A percentile compares a stretch with the other conserved stretches of the same genome.
Conservation (phyloP, 768 basidiomycete genomes). For the Pleurotus pulmonarius region DNA sequence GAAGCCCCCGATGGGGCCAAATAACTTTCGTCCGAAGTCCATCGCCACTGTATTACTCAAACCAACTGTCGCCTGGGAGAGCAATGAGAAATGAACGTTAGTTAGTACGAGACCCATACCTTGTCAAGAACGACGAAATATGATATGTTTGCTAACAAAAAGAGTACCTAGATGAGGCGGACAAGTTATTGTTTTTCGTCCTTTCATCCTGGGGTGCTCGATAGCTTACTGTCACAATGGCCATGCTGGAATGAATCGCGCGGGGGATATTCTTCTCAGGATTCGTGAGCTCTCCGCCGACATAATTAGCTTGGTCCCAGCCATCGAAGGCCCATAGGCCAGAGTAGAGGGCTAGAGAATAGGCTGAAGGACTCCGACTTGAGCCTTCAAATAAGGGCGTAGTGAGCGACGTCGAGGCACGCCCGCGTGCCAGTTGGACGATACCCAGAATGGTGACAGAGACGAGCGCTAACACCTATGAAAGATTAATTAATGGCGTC, state of each 20-base stretch:
- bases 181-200: slow-evolving; percentile 5
- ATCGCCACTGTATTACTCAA: slow-evolving; percentile 83
- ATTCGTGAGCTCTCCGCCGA: slow-evolving; percentile 83
- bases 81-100: background rate
- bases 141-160: slow-evolving; percentile 78
- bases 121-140: slow-evolving; percentile 94
- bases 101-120: slow-evolving; percentile 28
- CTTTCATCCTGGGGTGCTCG: slow-evolving; percentile 6
- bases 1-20: slow-evolving; percentile 83
- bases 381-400: slow-evolving; percentile 70
- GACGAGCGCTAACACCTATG: slow-evolving; percentile 63
- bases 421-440: slow-evolving; percentile 69
- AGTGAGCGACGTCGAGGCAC: slow-evolving; percentile 62
- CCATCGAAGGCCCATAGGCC: slow-evolving; percentile 96
- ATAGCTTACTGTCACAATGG: slow-evolving; percentile 62
- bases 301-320: slow-evolving; percentile 92
- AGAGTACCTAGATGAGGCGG: slow-evolving; percentile 50
- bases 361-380: slow-evolving; percentile 75
- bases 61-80: slow-evolving; percentile 53
- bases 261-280: slow-evolving; percentile 85
- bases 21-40: slow-evolving; percentile 86
- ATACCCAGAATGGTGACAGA: slow-evolving; percentile 77
- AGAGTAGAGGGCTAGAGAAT: slow-evolving; percentile 93
- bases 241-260: slow-evolving; percentile 90
- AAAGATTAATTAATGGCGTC: background rate